Evolutionary conservation across 1,139 yeast genomes (phyloP).

Genomic region (Kluyveromyces sp.): DNA sequence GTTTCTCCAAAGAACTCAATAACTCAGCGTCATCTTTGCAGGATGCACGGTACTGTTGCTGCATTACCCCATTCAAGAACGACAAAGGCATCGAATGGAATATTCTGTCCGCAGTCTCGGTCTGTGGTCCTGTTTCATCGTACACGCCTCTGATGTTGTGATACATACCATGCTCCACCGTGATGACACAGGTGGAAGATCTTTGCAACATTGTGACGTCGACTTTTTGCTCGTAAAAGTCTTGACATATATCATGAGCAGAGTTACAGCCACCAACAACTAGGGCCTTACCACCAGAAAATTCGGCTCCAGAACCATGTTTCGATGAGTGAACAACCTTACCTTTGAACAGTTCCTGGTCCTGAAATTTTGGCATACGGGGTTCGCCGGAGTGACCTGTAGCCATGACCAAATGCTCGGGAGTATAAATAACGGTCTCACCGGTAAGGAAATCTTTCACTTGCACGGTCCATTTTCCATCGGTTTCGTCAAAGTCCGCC

Average conservation of each 20-base stretch:
- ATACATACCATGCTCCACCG: conserved; percentile 33
- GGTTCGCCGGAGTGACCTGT: conserved; percentile 42
- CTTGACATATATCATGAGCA: conserved; percentile 42
- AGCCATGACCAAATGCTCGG: conserved; percentile 36
- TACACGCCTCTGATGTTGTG: conserved; percentile 32
- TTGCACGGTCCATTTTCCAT: conserved; percentile 33
- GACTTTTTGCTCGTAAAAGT: conserved; percentile 40
- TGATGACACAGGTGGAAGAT: conserved; percentile 39
- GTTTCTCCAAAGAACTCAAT: conserved; percentile 30
- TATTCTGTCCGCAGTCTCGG: conserved; percentile 36
- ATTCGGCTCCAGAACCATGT: conserved; percentile 37
- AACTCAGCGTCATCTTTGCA: conserved; percentile 32
- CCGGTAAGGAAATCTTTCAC: conserved; percentile 26
- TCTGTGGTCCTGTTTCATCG: conserved; percentile 35
- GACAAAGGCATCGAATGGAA: conserved; percentile 33
- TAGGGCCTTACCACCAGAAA: conserved; percentile 36
- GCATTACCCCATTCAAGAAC: conserved; percentile 32
- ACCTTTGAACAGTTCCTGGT: conserved; percentile 36
- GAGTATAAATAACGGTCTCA: conserved; percentile 21
- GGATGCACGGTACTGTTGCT: conserved; percentile 32
- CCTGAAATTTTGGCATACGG: conserved; percentile 36
- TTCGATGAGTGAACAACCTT: conserved; percentile 37
- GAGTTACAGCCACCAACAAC: conserved; percentile 42
- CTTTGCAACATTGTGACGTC: conserved; percentile 40
- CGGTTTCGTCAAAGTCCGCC: conserved; percentile 31